Conservation (phyloP, 805 yeast genomes). For the Wickerhamomyces canadensis region DNA sequence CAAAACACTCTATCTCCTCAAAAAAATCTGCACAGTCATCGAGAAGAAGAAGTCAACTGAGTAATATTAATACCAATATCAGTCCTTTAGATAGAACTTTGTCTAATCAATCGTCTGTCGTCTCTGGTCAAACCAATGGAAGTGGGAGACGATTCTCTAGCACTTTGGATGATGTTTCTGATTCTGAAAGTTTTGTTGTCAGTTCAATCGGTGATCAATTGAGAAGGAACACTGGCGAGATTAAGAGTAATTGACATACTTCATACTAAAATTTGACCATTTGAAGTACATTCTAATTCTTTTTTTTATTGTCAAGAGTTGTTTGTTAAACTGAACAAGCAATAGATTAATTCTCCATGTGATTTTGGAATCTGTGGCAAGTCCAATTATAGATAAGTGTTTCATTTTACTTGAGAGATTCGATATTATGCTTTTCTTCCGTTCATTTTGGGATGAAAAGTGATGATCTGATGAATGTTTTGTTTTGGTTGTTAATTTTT, state of each 20-base stretch:
- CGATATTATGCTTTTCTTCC: no score
- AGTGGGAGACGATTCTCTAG: slow-evolving; percentile 4
- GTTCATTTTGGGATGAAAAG: no score
- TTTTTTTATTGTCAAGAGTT: no score
- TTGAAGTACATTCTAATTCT: no score
- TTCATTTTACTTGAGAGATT: no score
- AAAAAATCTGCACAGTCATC: slow-evolving; percentile 1
- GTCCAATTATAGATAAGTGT: no score
- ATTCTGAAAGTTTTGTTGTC: slow-evolving; percentile 24
- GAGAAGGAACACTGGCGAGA: slow-evolving; percentile 27
- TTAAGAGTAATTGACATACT: slow-evolving; percentile 13
- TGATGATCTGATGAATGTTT: no score
- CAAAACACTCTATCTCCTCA: slow-evolving; percentile 8
- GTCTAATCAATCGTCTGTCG: slow-evolving; percentile 13
- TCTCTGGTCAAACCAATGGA: slow-evolving; percentile 5
- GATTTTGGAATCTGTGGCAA: no score
- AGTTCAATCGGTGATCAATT: slow-evolving; percentile 29
- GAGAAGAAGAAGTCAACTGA: slow-evolving; percentile 1
- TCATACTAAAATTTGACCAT: no score
- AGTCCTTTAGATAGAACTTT: slow-evolving; percentile 5
- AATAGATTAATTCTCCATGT: no score
- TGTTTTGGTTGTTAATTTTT: no score
- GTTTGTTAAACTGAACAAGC: no score
- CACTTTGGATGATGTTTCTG: slow-evolving; percentile 16
- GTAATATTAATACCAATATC: background rate